Percentiles rank a stretch among this genome's conserved stretches.
Conservation (phyloP, 2,329 filamentous ascomycete genomes). For the Ophiostoma sp. region DNA sequence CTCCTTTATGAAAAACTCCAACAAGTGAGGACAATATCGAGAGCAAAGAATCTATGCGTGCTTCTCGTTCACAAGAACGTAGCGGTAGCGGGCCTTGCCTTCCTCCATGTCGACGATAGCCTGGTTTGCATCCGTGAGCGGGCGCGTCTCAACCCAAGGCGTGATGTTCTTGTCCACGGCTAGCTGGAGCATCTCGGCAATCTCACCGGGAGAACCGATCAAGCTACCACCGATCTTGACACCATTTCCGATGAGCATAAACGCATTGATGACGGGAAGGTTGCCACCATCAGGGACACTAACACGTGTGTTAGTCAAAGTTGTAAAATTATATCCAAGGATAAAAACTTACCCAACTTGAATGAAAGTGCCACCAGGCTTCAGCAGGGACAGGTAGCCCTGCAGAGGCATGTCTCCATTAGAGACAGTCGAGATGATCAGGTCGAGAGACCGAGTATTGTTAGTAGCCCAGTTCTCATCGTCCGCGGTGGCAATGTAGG, state of each 20-base stretch:
- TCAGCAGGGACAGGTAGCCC: slow-evolving; percentile 57
- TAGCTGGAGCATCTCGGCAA: slow-evolving; percentile 56
- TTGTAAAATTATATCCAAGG: too few relatives aligned
- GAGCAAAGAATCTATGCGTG: not conserved
- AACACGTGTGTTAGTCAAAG: not conserved
- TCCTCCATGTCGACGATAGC: slow-evolving; percentile 53
- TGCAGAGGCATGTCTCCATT: slow-evolving; percentile 53
- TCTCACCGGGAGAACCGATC: slow-evolving; percentile 52
- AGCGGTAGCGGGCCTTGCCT: slow-evolving; percentile 50
- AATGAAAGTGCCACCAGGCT: slow-evolving; percentile 62
- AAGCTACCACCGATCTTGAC: slow-evolving; percentile 44
- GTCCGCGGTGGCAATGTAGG: slow-evolving; percentile 37
- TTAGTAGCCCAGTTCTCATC: slow-evolving; percentile 51
- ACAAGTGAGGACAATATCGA: too few relatives aligned
- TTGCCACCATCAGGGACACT: slow-evolving; percentile 49
- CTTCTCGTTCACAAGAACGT: slow-evolving; percentile 35
- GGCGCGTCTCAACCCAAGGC: slow-evolving; percentile 51
- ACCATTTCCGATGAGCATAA: slow-evolving; percentile 53
- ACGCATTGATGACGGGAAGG: slow-evolving; percentile 44
- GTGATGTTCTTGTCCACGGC: slow-evolving; percentile 53
- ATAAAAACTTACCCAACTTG: slow-evolving; percentile 48
- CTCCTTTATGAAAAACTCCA: too few relatives aligned
- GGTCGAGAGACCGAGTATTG: slow-evolving; percentile 47
- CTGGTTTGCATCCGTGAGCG: slow-evolving; percentile 54
- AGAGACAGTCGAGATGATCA: slow-evolving; percentile 55